Conservation (phyloP, 2,329 filamentous ascomycete genomes). For the Ustulina deusta region DNA sequence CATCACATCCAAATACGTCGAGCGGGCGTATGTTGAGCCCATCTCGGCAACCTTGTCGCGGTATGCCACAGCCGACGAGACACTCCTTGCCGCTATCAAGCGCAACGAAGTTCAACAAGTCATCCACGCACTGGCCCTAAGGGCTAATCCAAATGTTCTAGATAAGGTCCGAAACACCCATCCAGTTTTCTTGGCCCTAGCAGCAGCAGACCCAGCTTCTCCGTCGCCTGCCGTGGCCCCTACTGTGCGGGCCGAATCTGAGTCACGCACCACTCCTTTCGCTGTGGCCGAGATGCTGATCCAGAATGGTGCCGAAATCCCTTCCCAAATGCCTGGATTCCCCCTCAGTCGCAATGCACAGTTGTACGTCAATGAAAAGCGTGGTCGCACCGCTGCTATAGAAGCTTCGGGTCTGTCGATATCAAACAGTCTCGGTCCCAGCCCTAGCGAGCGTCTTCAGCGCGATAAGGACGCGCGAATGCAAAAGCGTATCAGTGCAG, state of each 20-base stretch:
- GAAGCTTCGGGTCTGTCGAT: slow-evolving; percentile 61
- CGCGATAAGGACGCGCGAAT: slow-evolving; percentile 74
- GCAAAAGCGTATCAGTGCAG: slow-evolving; percentile 83
- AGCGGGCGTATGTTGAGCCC: slow-evolving; percentile 82
- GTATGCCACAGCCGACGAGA: slow-evolving; percentile 85
- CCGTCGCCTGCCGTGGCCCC: slow-evolving; percentile 66
- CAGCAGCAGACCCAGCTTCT: slow-evolving; percentile 89
- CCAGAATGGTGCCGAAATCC: slow-evolving; percentile 94
- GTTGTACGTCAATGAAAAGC: slow-evolving; percentile 85
- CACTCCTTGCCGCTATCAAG: slow-evolving; percentile 91
- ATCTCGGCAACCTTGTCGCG: slow-evolving; percentile 80
- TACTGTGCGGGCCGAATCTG: slow-evolving; percentile 54
- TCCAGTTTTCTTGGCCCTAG: slow-evolving; percentile 88
- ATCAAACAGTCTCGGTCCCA: slow-evolving; percentile 59
- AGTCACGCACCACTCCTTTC: slow-evolving; percentile 75
- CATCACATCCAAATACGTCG: slow-evolving; percentile 94
- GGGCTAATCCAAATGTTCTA: slow-evolving; percentile 85
- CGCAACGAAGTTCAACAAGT: slow-evolving; percentile 95
- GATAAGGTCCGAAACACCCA: slow-evolving; percentile 92
- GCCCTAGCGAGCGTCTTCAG: slow-evolving; percentile 62
- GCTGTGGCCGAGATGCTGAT: slow-evolving; percentile 90
- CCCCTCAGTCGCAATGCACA: slow-evolving; percentile 84
- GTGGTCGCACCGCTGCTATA: slow-evolving; percentile 61
- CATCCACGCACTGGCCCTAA: slow-evolving; percentile 87
- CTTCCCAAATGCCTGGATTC: slow-evolving; percentile 79